A percentile compares a stretch with the other conserved stretches of the same genome.
These are phyloP conservation scores for Coemansia umbellata DNA, from an alignment of 192 early-diverging fungal species.

Conservation along the genomic window DNA sequence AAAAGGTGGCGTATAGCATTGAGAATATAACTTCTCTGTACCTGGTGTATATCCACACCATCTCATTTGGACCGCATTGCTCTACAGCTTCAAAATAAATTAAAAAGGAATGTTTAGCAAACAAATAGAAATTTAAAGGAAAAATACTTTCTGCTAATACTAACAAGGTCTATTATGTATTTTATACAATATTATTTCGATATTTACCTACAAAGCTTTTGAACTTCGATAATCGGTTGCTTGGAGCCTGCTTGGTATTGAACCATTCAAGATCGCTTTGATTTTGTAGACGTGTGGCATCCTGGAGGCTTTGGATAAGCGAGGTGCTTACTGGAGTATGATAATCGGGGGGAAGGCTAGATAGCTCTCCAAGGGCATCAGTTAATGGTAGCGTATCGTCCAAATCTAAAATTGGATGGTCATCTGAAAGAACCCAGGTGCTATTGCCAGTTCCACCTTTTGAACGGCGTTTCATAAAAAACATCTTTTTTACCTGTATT, in stretches of 20 bases:
- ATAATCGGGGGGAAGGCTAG: slow-evolving; percentile 18
- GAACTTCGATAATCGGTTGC: slow-evolving; percentile 10
- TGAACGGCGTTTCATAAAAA: slow-evolving; percentile 17
- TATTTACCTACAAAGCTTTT: slow-evolving; percentile 17
- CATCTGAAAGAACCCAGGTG: slow-evolving; percentile 14
- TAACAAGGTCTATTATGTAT: background rate
- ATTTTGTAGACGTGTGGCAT: slow-evolving; percentile 4
- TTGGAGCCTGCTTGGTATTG: slow-evolving; percentile 7
- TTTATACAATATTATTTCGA: too few relatives aligned
- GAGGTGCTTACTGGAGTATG: slow-evolving; percentile 9
- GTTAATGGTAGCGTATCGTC: slow-evolving; percentile 26
- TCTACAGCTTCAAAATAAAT: slow-evolving; percentile 2
- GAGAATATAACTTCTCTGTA: slow-evolving; percentile 28
- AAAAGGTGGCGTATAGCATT: slow-evolving; percentile 24
- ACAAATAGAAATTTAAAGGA: background rate
- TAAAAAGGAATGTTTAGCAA: background rate
- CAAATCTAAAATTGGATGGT: slow-evolving; percentile 19
- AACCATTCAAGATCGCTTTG: slow-evolving; percentile 26
- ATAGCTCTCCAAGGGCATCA: slow-evolving; percentile 8
- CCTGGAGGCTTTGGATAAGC: slow-evolving; percentile 20
- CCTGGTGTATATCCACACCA: slow-evolving; percentile 31
- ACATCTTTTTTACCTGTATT: background rate
- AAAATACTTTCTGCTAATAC: too few relatives aligned
- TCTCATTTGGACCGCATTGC: slow-evolving; percentile 23
- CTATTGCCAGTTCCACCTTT: background rate